A percentile compares a stretch with the other conserved stretches of the same genome.
phyloP scores from a whole-genome alignment of 441 rosid genomes.

The Brassica balearica region DNA sequence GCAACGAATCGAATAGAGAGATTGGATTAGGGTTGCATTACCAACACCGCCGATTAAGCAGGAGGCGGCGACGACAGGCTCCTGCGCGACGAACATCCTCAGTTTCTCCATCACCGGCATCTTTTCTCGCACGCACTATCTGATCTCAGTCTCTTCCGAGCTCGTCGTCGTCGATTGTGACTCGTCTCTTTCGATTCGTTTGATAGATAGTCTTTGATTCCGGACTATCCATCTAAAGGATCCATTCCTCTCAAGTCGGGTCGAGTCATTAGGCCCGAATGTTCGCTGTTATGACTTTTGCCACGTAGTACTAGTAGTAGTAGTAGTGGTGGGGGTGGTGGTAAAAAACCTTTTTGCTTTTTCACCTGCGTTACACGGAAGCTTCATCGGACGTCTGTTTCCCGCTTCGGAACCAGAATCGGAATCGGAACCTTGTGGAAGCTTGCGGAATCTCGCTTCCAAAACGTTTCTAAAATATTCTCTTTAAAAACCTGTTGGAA shows the following conservation, averaged over 20 bases:
- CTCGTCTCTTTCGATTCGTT: no score
- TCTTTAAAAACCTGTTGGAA: no score
- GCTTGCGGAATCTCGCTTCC: no score
- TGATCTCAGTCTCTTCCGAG: conserved; percentile 25
- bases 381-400: no score
- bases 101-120: conserved; percentile 86
- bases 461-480: no score
- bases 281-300: not conserved
- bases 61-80: conserved; percentile 90
- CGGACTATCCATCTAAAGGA: not conserved
- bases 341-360: no score
- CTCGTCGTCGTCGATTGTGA: conserved; percentile 16
- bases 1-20: not conserved
- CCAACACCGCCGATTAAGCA: conserved; percentile 88
- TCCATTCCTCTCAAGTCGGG: conserved; percentile 12
- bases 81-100: conserved; percentile 84
- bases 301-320: no score
- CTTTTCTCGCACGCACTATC: conserved; percentile 24
- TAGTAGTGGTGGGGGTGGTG: no score
- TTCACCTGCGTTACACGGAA: no score
- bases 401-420: no score
- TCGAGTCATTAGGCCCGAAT: not conserved
- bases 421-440: no score
- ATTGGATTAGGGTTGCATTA: conserved; percentile 36
- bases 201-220: not conserved